phyloP scores from a whole-genome alignment of 2,329 filamentous ascomycete genomes.

The Cercospora berteroae region DNA sequence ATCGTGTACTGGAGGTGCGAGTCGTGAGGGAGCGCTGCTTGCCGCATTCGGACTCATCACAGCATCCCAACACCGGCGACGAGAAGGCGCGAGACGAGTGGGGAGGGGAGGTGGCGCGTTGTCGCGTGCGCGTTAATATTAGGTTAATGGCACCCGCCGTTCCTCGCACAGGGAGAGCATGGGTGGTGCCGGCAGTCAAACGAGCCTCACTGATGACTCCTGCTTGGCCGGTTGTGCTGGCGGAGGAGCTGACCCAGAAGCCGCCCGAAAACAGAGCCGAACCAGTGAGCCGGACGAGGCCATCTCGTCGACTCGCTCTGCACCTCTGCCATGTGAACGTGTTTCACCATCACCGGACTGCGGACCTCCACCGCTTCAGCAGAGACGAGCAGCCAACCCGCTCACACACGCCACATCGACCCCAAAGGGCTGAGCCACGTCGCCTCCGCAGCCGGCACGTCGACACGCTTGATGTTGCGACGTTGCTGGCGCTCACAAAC shows the following conservation, averaged over 20 bases:
- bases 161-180: not conserved
- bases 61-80: not conserved
- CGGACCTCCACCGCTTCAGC: not conserved
- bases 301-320: not conserved
- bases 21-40: not conserved
- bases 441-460: not conserved
- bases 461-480: slow-evolving; percentile 5
- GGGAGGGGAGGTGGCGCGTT: not conserved
- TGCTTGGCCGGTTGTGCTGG: not conserved
- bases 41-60: not conserved
- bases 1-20: not conserved
- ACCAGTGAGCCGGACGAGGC: not conserved
- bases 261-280: not conserved
- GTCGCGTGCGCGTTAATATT: not conserved
- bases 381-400: not conserved
- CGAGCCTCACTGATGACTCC: not conserved
- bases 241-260: not conserved
- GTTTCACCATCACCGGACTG: not conserved
- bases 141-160: too few species aligned
- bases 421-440: not conserved
- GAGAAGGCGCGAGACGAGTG: not conserved
- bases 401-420: not conserved
- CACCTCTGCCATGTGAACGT: not conserved
- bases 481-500: not conserved
- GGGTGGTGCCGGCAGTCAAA: not conserved